A percentile compares a stretch with the other conserved stretches of the same genome.
These are phyloP conservation scores for Breviolum minutum DNA, from an alignment of 73 alveolate genomes.

Conservation along the genomic window DNA sequence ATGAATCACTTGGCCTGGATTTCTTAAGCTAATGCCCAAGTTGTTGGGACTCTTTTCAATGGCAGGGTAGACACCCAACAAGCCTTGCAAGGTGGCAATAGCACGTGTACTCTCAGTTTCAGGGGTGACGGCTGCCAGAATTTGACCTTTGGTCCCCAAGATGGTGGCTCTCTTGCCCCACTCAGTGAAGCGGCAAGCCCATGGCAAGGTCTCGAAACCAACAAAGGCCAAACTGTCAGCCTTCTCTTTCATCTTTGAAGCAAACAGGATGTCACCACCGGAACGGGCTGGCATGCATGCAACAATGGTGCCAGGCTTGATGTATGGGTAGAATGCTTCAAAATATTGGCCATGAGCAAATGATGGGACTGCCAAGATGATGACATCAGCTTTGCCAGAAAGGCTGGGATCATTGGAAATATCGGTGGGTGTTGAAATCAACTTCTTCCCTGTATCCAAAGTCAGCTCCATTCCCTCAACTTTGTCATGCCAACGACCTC, in stretches of 20 bases:
- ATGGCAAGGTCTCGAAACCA: conserved; percentile 86
- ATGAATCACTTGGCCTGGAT: conserved; percentile 81
- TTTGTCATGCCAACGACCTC: conserved; percentile 74
- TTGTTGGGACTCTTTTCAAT: conserved; percentile 80
- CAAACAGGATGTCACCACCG: conserved; percentile 85
- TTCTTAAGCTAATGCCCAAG: conserved; percentile 89
- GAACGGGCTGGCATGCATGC: conserved; percentile 94
- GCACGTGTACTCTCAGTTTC: conserved; percentile 51
- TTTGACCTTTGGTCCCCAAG: conserved; percentile 83
- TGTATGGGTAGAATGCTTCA: conserved; percentile 87
- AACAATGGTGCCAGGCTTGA: conserved; percentile 91
- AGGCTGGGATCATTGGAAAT: conserved; percentile 87
- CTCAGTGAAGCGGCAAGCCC: conserved; percentile 94
- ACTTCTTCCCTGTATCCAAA: conserved; percentile 59
- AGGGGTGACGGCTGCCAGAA: conserved; percentile 89
- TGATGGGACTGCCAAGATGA: conserved; percentile 87
- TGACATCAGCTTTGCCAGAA: conserved; percentile 71
- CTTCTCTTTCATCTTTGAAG: conserved; percentile 79
- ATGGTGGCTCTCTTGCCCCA: conserved; percentile 94
- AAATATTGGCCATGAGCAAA: conserved; percentile 92
- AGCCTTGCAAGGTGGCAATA: conserved; percentile 72
- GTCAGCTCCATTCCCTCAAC: conserved; percentile 93
- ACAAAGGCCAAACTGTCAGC: conserved; percentile 88
- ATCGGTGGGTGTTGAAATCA: conserved; percentile 62
- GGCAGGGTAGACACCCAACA: conserved; percentile 77